Evolutionary conservation across 495 filamentous ascomycete species (phyloP), one percentile per base, ranked within the genome.

Genomic region (Saxophila tyrrhenica): DNA sequence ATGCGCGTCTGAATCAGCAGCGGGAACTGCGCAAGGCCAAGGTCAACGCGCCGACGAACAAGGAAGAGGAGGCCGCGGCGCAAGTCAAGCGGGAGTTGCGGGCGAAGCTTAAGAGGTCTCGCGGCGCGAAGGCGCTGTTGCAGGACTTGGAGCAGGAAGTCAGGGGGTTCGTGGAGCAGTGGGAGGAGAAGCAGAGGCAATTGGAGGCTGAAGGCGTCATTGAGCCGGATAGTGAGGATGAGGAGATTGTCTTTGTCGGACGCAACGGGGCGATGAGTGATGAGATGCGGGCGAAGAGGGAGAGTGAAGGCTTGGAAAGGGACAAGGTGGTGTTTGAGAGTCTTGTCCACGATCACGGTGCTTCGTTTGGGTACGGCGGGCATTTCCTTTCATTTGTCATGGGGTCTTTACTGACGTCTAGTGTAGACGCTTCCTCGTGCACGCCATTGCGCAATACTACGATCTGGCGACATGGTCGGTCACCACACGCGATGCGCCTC

Each of bases 201-300:
- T 65, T 72, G 48, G 74, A 80, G 25, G 75, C 73, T 0, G 73
- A 78, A 52, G 72, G 65, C 1, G 65, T 75, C 17, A 70, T 73
- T 19, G 75, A 79, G 19, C 68, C 73, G 16, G 79, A 79, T 51
- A 73, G 75, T 20, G 82, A 84, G 38, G 89, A 94, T 61, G 89
- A 94, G 54, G 91, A 97, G 69, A 89, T 97, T 59, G 88, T 96
- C 2, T 96, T 95, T 66, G 82, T 95, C 10, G 89, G 89, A 1
- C 74, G 85, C 3, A 83, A 87, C 61, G 84, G 85, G 5, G 74
- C 72, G 52, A 87, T 82, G 82, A 80, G 80, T 62, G 85, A 87
- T 56, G 54, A 60, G 50, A 44, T 39, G 41, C 25, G 51, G 25
- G 24, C 21, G 25, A 68, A 67, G 58, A 72, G 73, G 54, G 70